Evolutionary conservation across 495 filamentous ascomycete genomes (phyloP), one percentile per base, ranked within the genome.

Genomic region (Penicillium dipodomyicola): DNA sequence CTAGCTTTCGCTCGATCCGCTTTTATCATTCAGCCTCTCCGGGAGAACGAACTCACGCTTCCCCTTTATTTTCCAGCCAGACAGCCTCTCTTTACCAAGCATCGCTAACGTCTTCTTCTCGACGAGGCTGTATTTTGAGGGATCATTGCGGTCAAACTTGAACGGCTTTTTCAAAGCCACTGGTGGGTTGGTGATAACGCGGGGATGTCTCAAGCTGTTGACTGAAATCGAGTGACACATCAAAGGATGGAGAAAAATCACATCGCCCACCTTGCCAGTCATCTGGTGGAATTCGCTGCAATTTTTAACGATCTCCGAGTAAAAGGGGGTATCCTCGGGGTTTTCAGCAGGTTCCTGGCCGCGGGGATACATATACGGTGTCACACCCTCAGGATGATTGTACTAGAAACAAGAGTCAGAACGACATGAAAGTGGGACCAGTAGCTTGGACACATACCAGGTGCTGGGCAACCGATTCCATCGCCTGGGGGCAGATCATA

Each of bases 101-200:
- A 78, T 78, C 20, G 62, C 71, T 59, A 91, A 70, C 5, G 88
- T 90, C 64, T 85, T 85, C 60, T 64, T 72, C 70, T 90, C 87
- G 0, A 90, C 86, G n/a, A 88, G 58, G 59, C 82, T 87, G 59
- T 86, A 90, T 1, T 84, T 58, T 22, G 49, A 61, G 1, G 65
- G 71, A 55, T 87, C 81, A 17, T 79, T 67, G n/a, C 85, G 74
- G 53, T 87, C 78, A 53, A 89, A 87, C 47, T 75, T 66, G 65
- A 89, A 88, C 12, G 86, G 85, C 66, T 83, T 71, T 27, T 76
- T 84, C 40, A 90, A 64, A 25, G 76, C 76, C 1, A 89, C 84
- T 0, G 84, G 83, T 17, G 87, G 86, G 64, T 91, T 92, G 42
- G 86, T 91, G 67, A 89, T 90, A 60, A 89, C 82, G 15, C 87